A percentile compares a stretch with the other conserved stretches of the same genome.
These are phyloP conservation scores for Pezicula rhizophila DNA, from an alignment of 2,329 filamentous ascomycete species.

Conservation along the genomic window DNA sequence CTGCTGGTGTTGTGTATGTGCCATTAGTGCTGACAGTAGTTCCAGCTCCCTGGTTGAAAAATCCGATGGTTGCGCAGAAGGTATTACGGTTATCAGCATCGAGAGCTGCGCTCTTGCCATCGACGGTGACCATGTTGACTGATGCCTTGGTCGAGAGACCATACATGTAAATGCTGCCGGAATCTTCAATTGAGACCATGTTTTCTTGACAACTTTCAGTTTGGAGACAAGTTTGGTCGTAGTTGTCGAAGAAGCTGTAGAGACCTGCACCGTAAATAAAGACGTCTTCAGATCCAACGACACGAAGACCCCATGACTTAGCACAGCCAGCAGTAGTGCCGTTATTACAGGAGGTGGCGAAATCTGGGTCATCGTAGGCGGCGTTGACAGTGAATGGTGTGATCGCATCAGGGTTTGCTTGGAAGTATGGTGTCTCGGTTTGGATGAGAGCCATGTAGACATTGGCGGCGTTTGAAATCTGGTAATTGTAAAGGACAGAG, in stretches of 20 bases:
- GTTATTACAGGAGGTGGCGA: slow-evolving; percentile 47
- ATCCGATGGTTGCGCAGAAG: slow-evolving; percentile 56
- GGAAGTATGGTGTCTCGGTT: slow-evolving; percentile 84
- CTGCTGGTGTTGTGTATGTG: too few relatives aligned
- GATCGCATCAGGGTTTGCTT: slow-evolving; percentile 71
- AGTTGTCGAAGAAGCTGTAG: slow-evolving; percentile 66
- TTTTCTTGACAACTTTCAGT: slow-evolving; percentile 69
- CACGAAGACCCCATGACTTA: slow-evolving; percentile 48
- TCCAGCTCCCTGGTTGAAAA: slow-evolving; percentile 31
- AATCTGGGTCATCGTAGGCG: slow-evolving; percentile 62
- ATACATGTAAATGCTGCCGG: slow-evolving; percentile 51
- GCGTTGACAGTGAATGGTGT: slow-evolving; percentile 56
- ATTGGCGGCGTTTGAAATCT: slow-evolving; percentile 69
- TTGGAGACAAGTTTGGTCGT: slow-evolving; percentile 62
- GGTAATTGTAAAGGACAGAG: slow-evolving; percentile 73
- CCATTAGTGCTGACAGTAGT: background rate
- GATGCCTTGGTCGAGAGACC: slow-evolving; percentile 71
- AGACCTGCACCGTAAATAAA: slow-evolving; percentile 44
- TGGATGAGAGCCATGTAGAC: slow-evolving; percentile 81
- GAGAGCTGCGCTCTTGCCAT: slow-evolving; percentile 46
- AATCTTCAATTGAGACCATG: slow-evolving; percentile 68
- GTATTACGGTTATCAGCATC: slow-evolving; percentile 59
- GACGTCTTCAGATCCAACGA: slow-evolving; percentile 43
- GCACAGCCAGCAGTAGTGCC: slow-evolving; percentile 14
- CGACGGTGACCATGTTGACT: slow-evolving; percentile 64